These are phyloP conservation scores for Kwoniella europaea DNA, from an alignment of 768 basidiomycete genomes.

Conservation along the genomic window DNA sequence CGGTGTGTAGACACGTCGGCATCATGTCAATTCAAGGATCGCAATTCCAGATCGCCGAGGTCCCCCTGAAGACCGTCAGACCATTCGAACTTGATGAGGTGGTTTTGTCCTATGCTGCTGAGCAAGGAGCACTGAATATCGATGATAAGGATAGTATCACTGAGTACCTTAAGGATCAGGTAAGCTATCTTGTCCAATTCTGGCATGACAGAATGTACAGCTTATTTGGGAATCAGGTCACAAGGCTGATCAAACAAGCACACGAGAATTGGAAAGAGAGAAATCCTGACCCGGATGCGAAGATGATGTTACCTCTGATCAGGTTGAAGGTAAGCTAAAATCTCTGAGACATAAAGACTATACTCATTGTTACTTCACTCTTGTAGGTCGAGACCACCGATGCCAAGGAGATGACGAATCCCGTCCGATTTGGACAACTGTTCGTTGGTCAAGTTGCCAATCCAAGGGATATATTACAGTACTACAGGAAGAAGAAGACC, in stretches of 20 bases:
- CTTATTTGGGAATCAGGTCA: constrained; percentile 64
- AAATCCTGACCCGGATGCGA: constrained; percentile 29
- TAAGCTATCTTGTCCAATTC: constrained; percentile 48
- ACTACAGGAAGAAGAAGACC: constrained; percentile 78
- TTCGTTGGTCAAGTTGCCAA: constrained; percentile 90
- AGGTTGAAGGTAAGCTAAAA: constrained; percentile 71
- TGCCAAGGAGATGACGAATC: constrained; percentile 89
- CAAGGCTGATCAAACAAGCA: constrained; percentile 67
- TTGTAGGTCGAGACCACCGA: constrained; percentile 87
- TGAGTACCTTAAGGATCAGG: constrained; percentile 77
- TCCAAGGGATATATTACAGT: constrained; percentile 88
- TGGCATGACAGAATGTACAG: background rate
- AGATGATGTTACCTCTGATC: constrained; percentile 77
- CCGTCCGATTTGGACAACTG: constrained; percentile 94
- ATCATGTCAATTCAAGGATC: constrained; percentile 85
- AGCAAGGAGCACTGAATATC: constrained; percentile 65
- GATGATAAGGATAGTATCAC: constrained; percentile 81
- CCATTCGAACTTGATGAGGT: constrained; percentile 91
- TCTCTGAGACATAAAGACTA: constrained; percentile 10
- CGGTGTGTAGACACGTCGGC: constrained; percentile 76
- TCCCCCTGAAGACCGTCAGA: constrained; percentile 86
- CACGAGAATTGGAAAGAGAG: constrained; percentile 44
- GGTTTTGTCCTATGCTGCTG: constrained; percentile 72
- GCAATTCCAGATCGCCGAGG: constrained; percentile 80
- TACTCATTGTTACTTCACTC: constrained; percentile 10